Evolutionary conservation across 2,329 filamentous ascomycete genomes (phyloP), one percentile per base, ranked within the genome.

Genomic region (Colletotrichum liriopes): DNA sequence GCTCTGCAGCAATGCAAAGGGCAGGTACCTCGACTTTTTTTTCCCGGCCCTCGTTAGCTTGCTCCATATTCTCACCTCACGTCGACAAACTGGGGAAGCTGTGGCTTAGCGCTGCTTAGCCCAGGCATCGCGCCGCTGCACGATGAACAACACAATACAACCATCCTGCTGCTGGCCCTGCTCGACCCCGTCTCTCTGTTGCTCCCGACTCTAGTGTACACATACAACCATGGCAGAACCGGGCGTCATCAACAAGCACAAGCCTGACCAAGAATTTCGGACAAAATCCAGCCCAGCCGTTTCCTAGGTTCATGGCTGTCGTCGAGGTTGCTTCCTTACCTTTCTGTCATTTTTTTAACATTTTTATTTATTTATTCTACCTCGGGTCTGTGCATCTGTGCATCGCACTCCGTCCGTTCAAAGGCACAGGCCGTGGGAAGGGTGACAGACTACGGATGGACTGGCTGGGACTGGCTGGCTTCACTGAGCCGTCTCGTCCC

Each of bases 21-120:
- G 18, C 47, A 51, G 52, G 52, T 69, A 69, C 66, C 51, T 65
- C 43, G n/a, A 20, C 20, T 45, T 29, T 65, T 29, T 66, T 37
- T 37, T 23, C 43, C 39, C 23, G 35, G 35, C n/a, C 23, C 43
- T 58, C 52, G 41, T 29, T 47, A 65, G 63, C 51, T 54, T 65
- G 65, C 49, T 61, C 39, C 58, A 55, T 63, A 29, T 39, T 63
- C 60, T 61, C 45, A 55, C 61, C 59, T 72, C 59, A 72, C 59
- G 65, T 72, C 66, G 55, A 70, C 66, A 60, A 39, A 65, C 70
- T 49, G 66, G 70, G 70, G 65, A 65, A 65, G 65, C 65, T 72
- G 70, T 72, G 70, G 70, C 70, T 72, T 70, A 72, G 70, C 70
- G 70, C 66, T 60, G 59, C 54, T 65, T 54, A 72, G 67, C 65